phyloP scores from a whole-genome alignment of 345 rosid genomes.

The Chamaenerion angustifolium region DNA sequence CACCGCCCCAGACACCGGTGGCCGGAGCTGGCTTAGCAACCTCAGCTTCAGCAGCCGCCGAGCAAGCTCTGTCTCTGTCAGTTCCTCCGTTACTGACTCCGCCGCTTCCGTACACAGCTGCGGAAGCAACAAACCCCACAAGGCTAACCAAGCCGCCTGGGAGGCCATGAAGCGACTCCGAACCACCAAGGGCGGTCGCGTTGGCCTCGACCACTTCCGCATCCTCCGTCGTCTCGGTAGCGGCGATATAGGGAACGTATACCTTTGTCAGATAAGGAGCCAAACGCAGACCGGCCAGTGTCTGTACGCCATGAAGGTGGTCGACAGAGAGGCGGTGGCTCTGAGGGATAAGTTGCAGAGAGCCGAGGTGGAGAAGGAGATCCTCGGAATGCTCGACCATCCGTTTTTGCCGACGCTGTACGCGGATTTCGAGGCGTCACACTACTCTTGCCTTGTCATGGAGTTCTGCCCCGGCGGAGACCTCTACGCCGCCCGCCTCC shows the following conservation, averaged over 20 bases:
- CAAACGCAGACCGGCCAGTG: background rate
- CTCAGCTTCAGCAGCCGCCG: slow-evolving; percentile 69
- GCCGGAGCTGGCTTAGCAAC: slow-evolving; percentile 82
- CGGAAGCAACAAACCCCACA: slow-evolving; percentile 56
- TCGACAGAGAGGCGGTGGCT: slow-evolving; percentile 51
- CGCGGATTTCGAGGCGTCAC: slow-evolving; percentile 73
- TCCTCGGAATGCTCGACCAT: slow-evolving; percentile 76
- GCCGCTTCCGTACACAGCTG: slow-evolving; percentile 8
- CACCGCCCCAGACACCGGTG: slow-evolving; percentile 47
- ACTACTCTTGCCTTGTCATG: slow-evolving; percentile 79
- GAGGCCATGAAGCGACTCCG: slow-evolving; percentile 63
- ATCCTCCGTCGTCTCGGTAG: slow-evolving; percentile 74
- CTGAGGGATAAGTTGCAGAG: slow-evolving; percentile 61
- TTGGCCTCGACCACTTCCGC: slow-evolving; percentile 74
- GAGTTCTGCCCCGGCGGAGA: slow-evolving; percentile 92
- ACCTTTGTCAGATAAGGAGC: slow-evolving; percentile 73
- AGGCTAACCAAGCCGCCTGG: slow-evolving; percentile 84
- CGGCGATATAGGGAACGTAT: slow-evolving; percentile 85
- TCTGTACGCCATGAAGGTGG: slow-evolving; percentile 74
- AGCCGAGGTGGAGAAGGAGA: slow-evolving; percentile 67
- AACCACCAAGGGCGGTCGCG: slow-evolving; percentile 29
- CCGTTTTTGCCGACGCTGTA: slow-evolving; percentile 80
- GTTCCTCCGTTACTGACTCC: slow-evolving; percentile 23
- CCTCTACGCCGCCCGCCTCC: slow-evolving; percentile 58
- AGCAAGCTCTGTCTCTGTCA: slow-evolving; percentile 50